Base-by-base conservation (phyloP, 352 stramenopile genomes). In the Pilasporangium apinafurcum region DNA sequence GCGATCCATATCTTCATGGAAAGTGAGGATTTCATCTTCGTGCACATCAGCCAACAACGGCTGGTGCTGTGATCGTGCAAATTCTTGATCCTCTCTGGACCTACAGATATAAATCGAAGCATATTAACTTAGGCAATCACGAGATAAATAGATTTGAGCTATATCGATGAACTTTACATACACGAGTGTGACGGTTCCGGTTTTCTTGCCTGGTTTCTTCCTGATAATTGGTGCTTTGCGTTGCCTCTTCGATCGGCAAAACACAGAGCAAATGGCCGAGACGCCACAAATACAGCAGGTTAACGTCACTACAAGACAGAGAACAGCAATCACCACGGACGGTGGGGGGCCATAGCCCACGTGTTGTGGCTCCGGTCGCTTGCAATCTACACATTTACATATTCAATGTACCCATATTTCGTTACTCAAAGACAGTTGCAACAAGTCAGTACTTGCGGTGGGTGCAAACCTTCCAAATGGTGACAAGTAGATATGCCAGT, bases 231-330 rank as follows among this genome's bases (percentile, higher is more conserved):
- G 40, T 9, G 29, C 31, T 24, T 21, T 33, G 20, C 34, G 20
- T 6, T 34, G 26, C 12, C 40, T 41, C 22, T 57, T 62, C 14
- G 32, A 43, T 30, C 66, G 62, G 44, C 76, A 64, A 38, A 87
- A 91, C 13, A 87, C 69, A 10, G 79, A 83, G 46, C 72, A 91
- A 50, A 91, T 87, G 25, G 79, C 65, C 14, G 65, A 83, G 12
- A 89, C 62, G 44, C 79, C 79, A 45, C 79, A 90, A 17, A 82
- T 59, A 51, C 82, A 94, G 68, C 78, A 91, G 18, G 77, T 83
- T n/a, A 91, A 44, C 48, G 74, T 89, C 24, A 86, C 71, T 34
- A 94, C 67, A 1, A 94, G 56, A 42, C 74, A 89, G 17, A 94
- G 59, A 49, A 94, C 82, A 3, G 76, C 78, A 38, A 94, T 84